These are phyloP conservation scores for Trametes versicolor DNA, from an alignment of 1,284 basidiomycete species.

Conservation along the genomic window DNA sequence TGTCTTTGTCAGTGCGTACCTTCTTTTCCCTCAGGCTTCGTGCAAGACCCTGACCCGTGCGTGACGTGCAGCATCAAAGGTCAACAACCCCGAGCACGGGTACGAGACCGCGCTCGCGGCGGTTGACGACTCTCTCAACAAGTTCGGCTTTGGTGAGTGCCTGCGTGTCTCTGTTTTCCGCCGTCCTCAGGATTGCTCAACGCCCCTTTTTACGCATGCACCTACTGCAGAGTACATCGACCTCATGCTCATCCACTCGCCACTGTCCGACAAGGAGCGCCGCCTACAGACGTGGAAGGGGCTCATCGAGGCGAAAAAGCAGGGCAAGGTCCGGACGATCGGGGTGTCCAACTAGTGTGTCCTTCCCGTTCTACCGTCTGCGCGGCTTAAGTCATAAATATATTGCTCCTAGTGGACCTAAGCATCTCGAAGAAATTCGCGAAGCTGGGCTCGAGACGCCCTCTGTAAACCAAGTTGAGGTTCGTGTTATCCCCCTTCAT, in stretches of 20 bases:
- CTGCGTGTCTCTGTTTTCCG: not conserved
- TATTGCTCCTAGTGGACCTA: constrained; percentile 46
- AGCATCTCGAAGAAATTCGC: constrained; percentile 82
- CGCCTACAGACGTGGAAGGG: constrained; percentile 59
- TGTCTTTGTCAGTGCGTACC: constrained; percentile 73
- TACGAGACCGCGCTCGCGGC: constrained; percentile 36
- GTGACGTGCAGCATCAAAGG: constrained; percentile 36
- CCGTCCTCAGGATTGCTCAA: not conserved
- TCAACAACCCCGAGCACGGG: constrained; percentile 39
- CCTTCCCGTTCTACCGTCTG: constrained; percentile 41
- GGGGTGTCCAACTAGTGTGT: constrained; percentile 74
- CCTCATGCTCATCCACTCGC: constrained; percentile 67
- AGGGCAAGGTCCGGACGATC: constrained; percentile 61
- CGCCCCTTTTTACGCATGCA: constrained; percentile 23
- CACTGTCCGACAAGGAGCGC: constrained; percentile 51
- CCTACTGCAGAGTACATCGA: constrained; percentile 58
- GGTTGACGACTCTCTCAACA: constrained; percentile 36
- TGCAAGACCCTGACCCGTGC: constrained; percentile 4
- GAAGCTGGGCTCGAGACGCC: constrained; percentile 69
- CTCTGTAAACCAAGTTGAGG: constrained; percentile 87
- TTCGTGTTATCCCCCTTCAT: constrained; percentile 34
- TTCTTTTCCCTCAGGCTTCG: constrained; percentile 13
- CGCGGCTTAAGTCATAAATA: constrained; percentile 37
- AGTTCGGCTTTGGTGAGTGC: constrained; percentile 33
- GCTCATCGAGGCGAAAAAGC: constrained; percentile 53